Evolutionary conservation across 805 yeast genomes (phyloP), one percentile per base, ranked within the genome.

Genomic region (Schwanniomyces occidentalis): DNA sequence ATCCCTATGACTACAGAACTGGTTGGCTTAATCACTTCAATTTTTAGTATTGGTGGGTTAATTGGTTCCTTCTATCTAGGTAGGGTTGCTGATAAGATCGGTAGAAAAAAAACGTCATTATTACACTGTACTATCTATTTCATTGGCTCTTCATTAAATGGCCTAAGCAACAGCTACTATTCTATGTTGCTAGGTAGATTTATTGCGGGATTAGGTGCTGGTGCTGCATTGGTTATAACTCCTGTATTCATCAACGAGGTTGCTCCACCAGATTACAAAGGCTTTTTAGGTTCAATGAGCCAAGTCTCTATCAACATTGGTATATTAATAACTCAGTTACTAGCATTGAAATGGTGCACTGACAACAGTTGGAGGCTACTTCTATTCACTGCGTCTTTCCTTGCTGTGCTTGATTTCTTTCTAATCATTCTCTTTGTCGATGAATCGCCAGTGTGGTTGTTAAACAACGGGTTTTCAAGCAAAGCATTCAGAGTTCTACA

Each of bases 371-470:
- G 98, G 98, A 72, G 97, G 45, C 63, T 56, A 30, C 68, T 91
- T 6, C 63, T 93, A 28, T 60, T 77, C n/a, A 57, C 71, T 18
- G 96, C 89, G 0, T 67, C 75, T 2, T 38, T 71, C 0, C 46
- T 87, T 18, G 85, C 85, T 1, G 30, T 68, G 0, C 6, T 71
- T 0, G 78, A 81, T 47, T 58, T 81, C 2, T 56, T 70, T 2
- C 44, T 67, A 6, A 44, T 61, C 6, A 37, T 48, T 12, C 41
- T 71, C 8, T 63, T 68, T 27, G 65, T 80, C 16, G 76, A 74
- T 12, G 97, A 90, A 56, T 80, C 91, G 5, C 97, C 97, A 6
- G 76, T 82, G 58, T 91, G 96, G 96, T 63, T 89, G 19, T 65
- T 69, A 4, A 52, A 63, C 18, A 68, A 72, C 14, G 81, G 84